Evolutionary conservation across 208 protist genomes (phyloP), one percentile per base, ranked within the genome.

Genomic region (Naegleria lovaniensis): DNA sequence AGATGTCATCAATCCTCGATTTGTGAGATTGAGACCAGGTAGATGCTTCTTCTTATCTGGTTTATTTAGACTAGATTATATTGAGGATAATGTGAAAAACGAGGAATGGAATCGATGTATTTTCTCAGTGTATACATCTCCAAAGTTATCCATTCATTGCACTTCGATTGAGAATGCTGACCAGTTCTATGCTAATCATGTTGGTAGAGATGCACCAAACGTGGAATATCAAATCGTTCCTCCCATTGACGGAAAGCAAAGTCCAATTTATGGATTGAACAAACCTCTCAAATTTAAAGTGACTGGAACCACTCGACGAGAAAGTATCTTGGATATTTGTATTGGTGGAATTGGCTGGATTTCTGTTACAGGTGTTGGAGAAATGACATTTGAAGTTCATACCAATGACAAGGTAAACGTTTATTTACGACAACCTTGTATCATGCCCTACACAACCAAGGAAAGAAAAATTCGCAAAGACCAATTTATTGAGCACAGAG

Each of bases 311-410:
- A 89, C 85, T 6, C n/a, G 85, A 67, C 15, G 48, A 41, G 16
- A 67, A 39, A 67, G 48, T 29, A 41, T 89, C 39, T 16, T 25
- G 15, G 85, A 89, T 40, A 67, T 89, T 89, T 33, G 29, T 38
- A 89, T 89, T 67, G 25, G n/a, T 39, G 85, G 85, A 7, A 40
- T 89, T 58, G 85, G 85, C 16, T 89, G 85, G 85, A 89, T 89
- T 41, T 33, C 85, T 29, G 7, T 89, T 3, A 89, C 85, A 51
- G 85, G 85, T 67, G 85, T 89, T 40, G 85, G 85, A n/a, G 33
- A 89, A 13, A 41, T 89, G 48, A 67, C 29, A 39, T 38, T 89
- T 38, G n/a, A 55, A 51, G 48, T 89, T 0, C 33, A 89, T 67
- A n/a, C 33, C 5, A 33, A 33, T 29, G 48, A 89, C n/a, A 59